Evolutionary conservation across 768 basidiomycete species (phyloP).

Genomic region (Neoboletus subvelutipes): DNA sequence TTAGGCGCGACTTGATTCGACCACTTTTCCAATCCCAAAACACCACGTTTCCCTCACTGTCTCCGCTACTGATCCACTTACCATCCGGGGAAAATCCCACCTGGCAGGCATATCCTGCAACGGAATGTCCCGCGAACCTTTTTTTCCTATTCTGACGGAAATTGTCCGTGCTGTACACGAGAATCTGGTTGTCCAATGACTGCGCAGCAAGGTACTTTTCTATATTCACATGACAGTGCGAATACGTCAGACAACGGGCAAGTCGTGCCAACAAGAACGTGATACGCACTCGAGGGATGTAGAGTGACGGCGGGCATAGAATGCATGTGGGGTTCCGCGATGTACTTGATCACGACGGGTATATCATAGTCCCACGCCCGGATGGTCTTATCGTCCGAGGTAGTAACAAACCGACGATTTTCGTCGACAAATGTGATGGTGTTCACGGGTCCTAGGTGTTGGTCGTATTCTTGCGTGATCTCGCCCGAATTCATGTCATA

Average conservation of each 20-base stretch:
- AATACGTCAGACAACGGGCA: constrained; percentile 19
- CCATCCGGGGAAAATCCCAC: constrained; percentile 98
- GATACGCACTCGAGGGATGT: constrained; percentile 85
- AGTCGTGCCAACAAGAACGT: constrained; percentile 3
- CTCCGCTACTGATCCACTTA: constrained; percentile 96
- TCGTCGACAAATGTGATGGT: constrained; percentile 99
- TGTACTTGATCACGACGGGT: constrained; percentile 99
- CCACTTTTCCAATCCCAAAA: constrained; percentile 99
- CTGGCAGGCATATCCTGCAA: constrained; percentile 96
- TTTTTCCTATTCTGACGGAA: constrained; percentile 99
- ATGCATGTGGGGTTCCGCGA: constrained; percentile 99
- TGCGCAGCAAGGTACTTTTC: constrained; percentile 98
- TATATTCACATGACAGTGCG: constrained; percentile 24
- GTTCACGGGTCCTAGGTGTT: constrained; percentile 97
- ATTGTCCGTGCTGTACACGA: constrained; percentile 96
- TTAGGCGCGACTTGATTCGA: constrained; percentile 85
- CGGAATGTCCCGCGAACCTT: constrained; percentile 94
- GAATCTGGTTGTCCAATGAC: constrained; percentile 96
- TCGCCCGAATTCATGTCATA: constrained; percentile 95
- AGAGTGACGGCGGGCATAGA: constrained; percentile 98
- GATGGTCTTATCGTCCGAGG: constrained; percentile 98
- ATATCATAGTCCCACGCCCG: constrained; percentile 99
- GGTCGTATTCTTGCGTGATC: constrained; percentile 98
- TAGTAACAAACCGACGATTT: constrained; percentile 95
- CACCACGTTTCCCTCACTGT: constrained; percentile 91